Conservation (phyloP, 2,329 filamentous ascomycete genomes). For the Hypocrella siamensis region DNA sequence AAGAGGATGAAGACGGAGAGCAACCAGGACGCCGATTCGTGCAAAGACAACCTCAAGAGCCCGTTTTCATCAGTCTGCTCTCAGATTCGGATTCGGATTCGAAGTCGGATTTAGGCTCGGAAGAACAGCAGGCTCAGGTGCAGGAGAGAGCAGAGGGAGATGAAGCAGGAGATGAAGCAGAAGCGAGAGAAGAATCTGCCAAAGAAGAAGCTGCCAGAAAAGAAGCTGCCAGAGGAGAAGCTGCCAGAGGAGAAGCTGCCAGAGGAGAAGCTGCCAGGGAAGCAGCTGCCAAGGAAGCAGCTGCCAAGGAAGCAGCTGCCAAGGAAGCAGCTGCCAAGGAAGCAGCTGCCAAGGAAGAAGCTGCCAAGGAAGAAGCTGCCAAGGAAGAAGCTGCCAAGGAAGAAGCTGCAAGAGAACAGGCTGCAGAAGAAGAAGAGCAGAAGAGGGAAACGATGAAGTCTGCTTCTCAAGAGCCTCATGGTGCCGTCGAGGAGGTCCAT, state of each 20-base stretch:
- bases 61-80: constrained; percentile 29
- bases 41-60: constrained; percentile 12
- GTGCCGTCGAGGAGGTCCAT: too few relatives aligned
- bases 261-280: background rate
- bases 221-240: background rate
- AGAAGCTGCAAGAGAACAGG: background rate
- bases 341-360: background rate
- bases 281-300: background rate
- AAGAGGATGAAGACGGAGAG: constrained; percentile 2
- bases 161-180: background rate
- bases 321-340: background rate
- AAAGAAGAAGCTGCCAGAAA: background rate
- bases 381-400: background rate
- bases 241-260: background rate
- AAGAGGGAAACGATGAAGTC: background rate
- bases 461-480: too few relatives aligned
- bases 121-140: constrained; percentile 17
- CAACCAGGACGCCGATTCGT: constrained; percentile 1
- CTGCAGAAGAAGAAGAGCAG: background rate
- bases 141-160: background rate
- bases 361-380: background rate
- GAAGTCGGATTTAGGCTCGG: too few relatives aligned
- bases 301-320: background rate
- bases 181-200: background rate
- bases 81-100: constrained; percentile 34